A percentile compares a stretch with the other conserved stretches of the same genome.
Evolutionary conservation across 352 stramenopile genomes (phyloP).

Genomic region (Phytophthora colocasiae): DNA sequence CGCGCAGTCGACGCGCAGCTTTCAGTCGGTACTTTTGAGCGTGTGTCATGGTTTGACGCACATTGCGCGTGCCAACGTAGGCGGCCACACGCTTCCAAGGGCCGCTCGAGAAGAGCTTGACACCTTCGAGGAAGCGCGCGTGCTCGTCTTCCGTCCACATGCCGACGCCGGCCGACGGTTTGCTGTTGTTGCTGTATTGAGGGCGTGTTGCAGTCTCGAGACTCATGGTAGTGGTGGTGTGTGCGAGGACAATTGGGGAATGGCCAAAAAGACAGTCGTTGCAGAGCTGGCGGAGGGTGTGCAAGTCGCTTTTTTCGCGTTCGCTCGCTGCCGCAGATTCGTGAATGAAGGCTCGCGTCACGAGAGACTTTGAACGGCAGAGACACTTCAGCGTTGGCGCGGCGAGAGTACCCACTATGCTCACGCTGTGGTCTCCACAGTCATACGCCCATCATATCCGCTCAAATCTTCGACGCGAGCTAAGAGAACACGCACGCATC

Average conservation of each 20-base stretch:
- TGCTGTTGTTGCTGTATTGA: constrained; percentile 28
- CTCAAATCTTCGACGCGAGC: constrained; percentile 19
- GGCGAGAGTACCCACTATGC: constrained; percentile 33
- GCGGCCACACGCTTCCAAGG: constrained; percentile 78
- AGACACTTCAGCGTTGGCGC: constrained; percentile 33
- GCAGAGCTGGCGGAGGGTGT: neutral
- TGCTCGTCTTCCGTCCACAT: constrained; percentile 81
- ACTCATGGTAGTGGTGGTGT: constrained; percentile 22
- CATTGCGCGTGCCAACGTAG: constrained; percentile 77
- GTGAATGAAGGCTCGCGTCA: constrained; percentile 28
- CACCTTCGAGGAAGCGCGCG: constrained; percentile 73
- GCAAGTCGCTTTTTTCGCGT: constrained; percentile 18
- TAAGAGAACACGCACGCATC: constrained; percentile 26
- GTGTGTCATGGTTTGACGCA: constrained; percentile 86
- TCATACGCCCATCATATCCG: constrained; percentile 40
- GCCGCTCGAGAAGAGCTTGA: constrained; percentile 77
- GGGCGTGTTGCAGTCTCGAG: constrained; percentile 16
- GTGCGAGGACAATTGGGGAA: constrained; percentile 21
- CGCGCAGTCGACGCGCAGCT: constrained; percentile 61
- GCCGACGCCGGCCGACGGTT: constrained; percentile 36
- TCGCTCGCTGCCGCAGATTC: constrained; percentile 39
- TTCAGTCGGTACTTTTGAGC: constrained; percentile 83
- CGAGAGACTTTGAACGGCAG: constrained; percentile 36
- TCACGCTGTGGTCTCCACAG: constrained; percentile 19
- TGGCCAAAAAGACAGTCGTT: constrained; percentile 3